phyloP scores from a whole-genome alignment of 768 basidiomycete species.

The Collybiopsis confluens region DNA sequence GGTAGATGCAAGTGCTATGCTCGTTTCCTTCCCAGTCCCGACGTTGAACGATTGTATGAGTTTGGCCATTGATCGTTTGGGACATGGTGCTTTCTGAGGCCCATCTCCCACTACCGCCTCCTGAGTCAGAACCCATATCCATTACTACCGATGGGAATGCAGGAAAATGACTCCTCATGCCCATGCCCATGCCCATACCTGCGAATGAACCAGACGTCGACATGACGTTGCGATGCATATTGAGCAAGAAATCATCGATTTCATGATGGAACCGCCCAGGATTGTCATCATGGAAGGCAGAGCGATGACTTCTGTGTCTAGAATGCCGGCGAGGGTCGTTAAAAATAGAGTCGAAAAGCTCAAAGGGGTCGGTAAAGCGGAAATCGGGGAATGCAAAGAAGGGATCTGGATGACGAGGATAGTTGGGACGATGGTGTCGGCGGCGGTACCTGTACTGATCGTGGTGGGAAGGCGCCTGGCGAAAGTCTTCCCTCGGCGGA shows the following conservation, averaged over 20 bases:
- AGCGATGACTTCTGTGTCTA: conserved; percentile 18
- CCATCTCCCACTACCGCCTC: conserved; percentile 31
- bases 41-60: conserved; percentile 51
- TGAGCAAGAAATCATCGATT: conserved; percentile 26
- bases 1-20: conserved; percentile 59
- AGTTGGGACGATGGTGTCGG: background rate
- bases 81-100: conserved; percentile 50
- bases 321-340: conserved; percentile 36
- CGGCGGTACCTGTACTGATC: background rate
- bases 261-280: conserved; percentile 27
- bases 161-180: conserved; percentile 16
- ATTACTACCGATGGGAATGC: conserved; percentile 18
- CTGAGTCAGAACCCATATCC: conserved; percentile 23
- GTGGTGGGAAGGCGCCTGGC: conserved; percentile 6
- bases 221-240: conserved; percentile 28
- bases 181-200: conserved; percentile 5
- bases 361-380: conserved; percentile 71
- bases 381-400: conserved; percentile 39
- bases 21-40: conserved; percentile 71
- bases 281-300: conserved; percentile 17
- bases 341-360: conserved; percentile 70
- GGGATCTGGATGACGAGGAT: conserved; percentile 32
- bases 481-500: conserved; percentile 38
- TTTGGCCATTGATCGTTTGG: conserved; percentile 63
- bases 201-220: conserved; percentile 14